phyloP scores from a whole-genome alignment of 208 protist species.

The Leishmania tarentolae region DNA sequence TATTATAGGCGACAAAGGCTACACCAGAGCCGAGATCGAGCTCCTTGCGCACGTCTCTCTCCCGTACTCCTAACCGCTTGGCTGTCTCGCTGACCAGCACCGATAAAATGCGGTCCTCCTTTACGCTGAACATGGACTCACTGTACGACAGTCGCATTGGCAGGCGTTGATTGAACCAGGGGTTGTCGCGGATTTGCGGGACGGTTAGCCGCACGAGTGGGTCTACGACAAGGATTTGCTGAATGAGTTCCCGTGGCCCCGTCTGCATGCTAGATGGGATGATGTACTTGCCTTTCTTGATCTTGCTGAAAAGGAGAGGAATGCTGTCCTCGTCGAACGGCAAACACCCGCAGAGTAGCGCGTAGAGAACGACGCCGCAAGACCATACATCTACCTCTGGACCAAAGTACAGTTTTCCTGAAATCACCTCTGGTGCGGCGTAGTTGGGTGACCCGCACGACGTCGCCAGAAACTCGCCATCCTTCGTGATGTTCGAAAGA shows the following conservation, averaged over 20 bases:
- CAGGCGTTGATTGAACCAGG: conserved; percentile 87
- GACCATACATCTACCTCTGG: conserved; percentile 95
- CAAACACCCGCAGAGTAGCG: conserved; percentile 91
- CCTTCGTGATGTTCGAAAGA: conserved; percentile 93
- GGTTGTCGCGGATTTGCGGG: conserved; percentile 88
- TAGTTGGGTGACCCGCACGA: conserved; percentile 95
- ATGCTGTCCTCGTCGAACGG: conserved; percentile 94
- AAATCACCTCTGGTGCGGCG: conserved; percentile 94
- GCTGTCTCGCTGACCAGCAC: conserved; percentile 66
- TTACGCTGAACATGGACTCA: conserved; percentile 66
- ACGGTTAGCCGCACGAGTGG: conserved; percentile 89
- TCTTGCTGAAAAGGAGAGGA: conserved; percentile 92
- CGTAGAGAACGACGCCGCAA: conserved; percentile 96
- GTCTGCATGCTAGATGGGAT: conserved; percentile 65
- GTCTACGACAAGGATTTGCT: conserved; percentile 90
- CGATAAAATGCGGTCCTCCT: conserved; percentile 76
- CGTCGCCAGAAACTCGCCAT: conserved; percentile 90
- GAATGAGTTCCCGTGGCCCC: conserved; percentile 78
- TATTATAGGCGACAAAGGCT: conserved; percentile 86
- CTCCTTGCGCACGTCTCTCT: conserved; percentile 68
- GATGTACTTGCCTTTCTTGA: conserved; percentile 87
- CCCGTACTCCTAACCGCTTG: conserved; percentile 53
- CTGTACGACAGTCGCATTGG: conserved; percentile 81
- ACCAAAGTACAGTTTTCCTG: conserved; percentile 92
- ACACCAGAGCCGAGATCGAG: conserved; percentile 63